Evolutionary conservation across 768 basidiomycete species (phyloP).

Genomic region (Leccinum boreale): DNA sequence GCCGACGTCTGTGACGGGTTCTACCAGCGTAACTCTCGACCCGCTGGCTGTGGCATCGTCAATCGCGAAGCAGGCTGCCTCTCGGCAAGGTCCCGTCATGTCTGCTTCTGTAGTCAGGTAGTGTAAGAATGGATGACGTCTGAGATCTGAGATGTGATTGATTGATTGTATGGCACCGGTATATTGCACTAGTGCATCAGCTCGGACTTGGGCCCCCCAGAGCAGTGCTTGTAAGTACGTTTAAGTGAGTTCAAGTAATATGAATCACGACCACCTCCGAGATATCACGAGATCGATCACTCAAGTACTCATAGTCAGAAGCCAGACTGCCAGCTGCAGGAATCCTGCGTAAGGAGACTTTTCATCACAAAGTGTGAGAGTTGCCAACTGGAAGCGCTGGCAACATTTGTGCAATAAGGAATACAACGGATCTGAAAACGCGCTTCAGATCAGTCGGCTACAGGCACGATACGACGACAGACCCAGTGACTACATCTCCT

Average conservation of each 20-base stretch:
- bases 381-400: no score
- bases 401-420: no score
- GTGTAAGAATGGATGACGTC: background rate
- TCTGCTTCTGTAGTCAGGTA: background rate
- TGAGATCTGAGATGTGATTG: background rate
- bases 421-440: background rate
- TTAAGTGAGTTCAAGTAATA: background rate
- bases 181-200: background rate
- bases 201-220: no score
- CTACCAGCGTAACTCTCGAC: conserved; percentile 7
- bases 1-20: background rate
- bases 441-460: background rate
- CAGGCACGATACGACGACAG: background rate
- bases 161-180: background rate
- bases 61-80: conserved; percentile 8
- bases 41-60: conserved; percentile 20
- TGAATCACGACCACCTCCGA: background rate
- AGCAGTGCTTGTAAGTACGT: no score
- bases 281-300: no score
- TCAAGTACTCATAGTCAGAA: no score
- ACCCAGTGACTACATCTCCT: conserved; percentile 53
- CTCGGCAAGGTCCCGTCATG: background rate
- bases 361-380: no score
- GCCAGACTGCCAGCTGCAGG: no score
- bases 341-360: no score